Evolutionary conservation across 345 rosid genomes (phyloP).

Genomic region (Excoecaria agallocha): DNA sequence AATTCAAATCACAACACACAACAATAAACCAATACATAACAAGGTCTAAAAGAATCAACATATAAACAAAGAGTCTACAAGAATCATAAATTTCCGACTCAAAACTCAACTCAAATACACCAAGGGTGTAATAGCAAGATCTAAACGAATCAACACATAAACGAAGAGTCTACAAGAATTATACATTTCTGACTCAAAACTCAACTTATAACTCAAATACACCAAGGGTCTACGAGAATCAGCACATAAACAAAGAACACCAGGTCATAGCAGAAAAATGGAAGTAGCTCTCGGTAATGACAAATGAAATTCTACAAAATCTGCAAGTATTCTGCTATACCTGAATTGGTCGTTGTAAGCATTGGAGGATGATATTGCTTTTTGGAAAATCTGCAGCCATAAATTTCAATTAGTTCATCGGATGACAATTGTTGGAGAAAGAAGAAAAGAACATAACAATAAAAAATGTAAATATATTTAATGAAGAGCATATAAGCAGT

Average conservation of each 20-base stretch:
- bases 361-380: slow-evolving; percentile 92
- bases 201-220: neutral
- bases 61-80: too few relatives aligned
- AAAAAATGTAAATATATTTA: neutral
- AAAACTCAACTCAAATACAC: neutral
- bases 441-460: neutral
- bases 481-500: neutral
- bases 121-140: neutral
- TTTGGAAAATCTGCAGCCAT: slow-evolving; percentile 86
- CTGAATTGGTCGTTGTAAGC: slow-evolving; percentile 97
- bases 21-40: neutral
- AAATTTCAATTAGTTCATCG: neutral
- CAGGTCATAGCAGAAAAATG: neutral
- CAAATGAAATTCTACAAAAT: neutral
- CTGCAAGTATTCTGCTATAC: slow-evolving; percentile 29
- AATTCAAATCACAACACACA: slow-evolving; percentile 4
- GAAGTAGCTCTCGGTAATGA: neutral
- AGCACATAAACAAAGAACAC: neutral
- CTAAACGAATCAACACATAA: neutral
- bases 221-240: neutral
- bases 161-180: neutral
- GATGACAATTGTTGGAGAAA: neutral
- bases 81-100: neutral
- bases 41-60: too few relatives aligned
- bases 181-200: neutral